phyloP scores from a whole-genome alignment of 1,139 yeast species.

The Pneumocystis carinii region DNA sequence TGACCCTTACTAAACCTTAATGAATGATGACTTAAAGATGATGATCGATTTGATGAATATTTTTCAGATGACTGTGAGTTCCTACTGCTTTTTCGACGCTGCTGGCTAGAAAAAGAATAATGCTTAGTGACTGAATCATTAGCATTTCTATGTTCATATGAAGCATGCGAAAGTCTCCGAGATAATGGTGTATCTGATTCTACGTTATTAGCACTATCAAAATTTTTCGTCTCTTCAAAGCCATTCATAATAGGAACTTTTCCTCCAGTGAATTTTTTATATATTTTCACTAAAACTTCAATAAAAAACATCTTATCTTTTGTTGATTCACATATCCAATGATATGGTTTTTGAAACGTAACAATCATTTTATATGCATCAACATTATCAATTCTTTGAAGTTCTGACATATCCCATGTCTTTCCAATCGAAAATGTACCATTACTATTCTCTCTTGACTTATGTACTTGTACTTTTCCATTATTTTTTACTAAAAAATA shows the following conservation, averaged over 20 bases:
- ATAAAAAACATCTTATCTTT: slow-evolving; percentile 54
- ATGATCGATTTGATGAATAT: neutral
- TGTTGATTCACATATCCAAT: slow-evolving; percentile 66
- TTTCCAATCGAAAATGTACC: slow-evolving; percentile 80
- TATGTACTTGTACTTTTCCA: slow-evolving; percentile 64
- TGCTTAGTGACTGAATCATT: neutral
- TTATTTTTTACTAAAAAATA: slow-evolving; percentile 32
- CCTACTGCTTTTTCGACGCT: neutral
- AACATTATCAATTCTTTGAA: slow-evolving; percentile 38
- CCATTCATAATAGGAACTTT: slow-evolving; percentile 46
- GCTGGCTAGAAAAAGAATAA: neutral
- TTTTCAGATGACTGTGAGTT: neutral
- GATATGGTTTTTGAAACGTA: slow-evolving; percentile 61
- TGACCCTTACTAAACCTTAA: neutral
- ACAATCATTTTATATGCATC: slow-evolving; percentile 32
- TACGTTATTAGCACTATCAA: neutral
- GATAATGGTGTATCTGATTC: neutral
- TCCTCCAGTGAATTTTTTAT: slow-evolving; percentile 54
- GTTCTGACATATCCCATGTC: slow-evolving; percentile 76
- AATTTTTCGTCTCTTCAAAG: slow-evolving; percentile 3
- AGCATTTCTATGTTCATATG: neutral
- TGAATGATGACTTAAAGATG: neutral
- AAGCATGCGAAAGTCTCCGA: neutral
- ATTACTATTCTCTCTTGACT: slow-evolving; percentile 66
- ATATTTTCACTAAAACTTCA: slow-evolving; percentile 46